Evolutionary conservation across 1,139 yeast genomes (phyloP).

Genomic region (Eremothecium gossypii): DNA sequence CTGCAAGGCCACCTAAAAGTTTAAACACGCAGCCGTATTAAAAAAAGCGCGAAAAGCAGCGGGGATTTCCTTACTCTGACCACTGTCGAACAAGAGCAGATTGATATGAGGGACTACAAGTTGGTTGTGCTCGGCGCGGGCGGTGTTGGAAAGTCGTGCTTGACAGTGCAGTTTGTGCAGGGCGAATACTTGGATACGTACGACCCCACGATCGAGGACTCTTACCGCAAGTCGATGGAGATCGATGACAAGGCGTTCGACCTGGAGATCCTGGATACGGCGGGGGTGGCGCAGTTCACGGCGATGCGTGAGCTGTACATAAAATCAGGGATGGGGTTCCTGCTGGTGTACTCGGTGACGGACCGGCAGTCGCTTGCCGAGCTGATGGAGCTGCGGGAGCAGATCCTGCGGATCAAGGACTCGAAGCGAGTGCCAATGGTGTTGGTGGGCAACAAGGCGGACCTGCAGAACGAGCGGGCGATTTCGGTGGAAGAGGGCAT

Average conservation of each 20-base stretch:
- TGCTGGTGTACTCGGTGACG: constrained; percentile 83
- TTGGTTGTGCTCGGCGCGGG: constrained; percentile 95
- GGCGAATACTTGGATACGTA: constrained; percentile 89
- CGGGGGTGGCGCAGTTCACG: constrained; percentile 95
- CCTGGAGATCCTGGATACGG: constrained; percentile 89
- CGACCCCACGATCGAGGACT: constrained; percentile 96
- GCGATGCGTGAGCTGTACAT: constrained; percentile 93
- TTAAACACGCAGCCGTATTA: no score
- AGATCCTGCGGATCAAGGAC: constrained; percentile 83
- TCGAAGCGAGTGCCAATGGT: constrained; percentile 70
- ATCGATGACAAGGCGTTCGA: constrained; percentile 89
- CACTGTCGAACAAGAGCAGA: no score
- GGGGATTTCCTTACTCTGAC: no score
- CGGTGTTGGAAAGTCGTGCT: constrained; percentile 94
- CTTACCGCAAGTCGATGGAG: constrained; percentile 84
- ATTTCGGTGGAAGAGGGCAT: constrained; percentile 75
- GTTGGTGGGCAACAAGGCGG: constrained; percentile 82
- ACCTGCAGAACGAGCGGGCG: constrained; percentile 65
- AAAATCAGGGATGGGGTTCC: constrained; percentile 75
- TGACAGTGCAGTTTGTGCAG: constrained; percentile 85
- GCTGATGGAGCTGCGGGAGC: constrained; percentile 72
- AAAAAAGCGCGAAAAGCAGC: no score
- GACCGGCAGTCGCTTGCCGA: constrained; percentile 80
- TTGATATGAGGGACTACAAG: constrained; percentile 44
- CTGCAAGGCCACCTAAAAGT: no score